Conservation (phyloP, 1,284 basidiomycete genomes). For the Cryptococcus depauperatus region DNA sequence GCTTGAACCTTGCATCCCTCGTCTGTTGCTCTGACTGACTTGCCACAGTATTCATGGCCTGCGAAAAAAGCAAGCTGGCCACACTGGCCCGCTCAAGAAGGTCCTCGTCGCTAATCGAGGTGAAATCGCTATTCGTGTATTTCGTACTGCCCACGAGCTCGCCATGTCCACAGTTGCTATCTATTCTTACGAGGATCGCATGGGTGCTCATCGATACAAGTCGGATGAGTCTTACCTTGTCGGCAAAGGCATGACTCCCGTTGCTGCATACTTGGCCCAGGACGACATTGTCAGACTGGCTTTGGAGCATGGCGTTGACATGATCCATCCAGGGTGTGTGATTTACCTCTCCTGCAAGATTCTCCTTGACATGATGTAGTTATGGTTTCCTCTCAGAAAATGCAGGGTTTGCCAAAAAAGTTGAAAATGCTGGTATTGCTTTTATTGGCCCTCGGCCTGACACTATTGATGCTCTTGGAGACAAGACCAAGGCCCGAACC, state of each 20-base stretch:
- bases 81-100: slow-evolving; percentile 82
- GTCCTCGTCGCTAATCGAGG: slow-evolving; percentile 93
- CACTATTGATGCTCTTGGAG: slow-evolving; percentile 94
- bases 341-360: slow-evolving; percentile 1
- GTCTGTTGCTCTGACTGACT: too few relatives aligned
- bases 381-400: slow-evolving; percentile 99
- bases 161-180: slow-evolving; percentile 99
- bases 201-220: slow-evolving; percentile 97
- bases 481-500: slow-evolving; percentile 95
- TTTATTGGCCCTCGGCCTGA: slow-evolving; percentile 95
- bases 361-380: slow-evolving; percentile 45
- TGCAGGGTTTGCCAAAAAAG: slow-evolving; percentile 87
- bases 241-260: slow-evolving; percentile 89
- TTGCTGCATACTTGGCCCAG: slow-evolving; percentile 93
- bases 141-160: slow-evolving; percentile 96
- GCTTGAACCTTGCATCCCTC: too few relatives aligned
- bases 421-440: slow-evolving; percentile 92
- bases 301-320: slow-evolving; percentile 93
- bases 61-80: slow-evolving; percentile 83
- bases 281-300: slow-evolving; percentile 94
- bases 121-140: slow-evolving; percentile 98
- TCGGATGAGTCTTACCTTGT: slow-evolving; percentile 98
- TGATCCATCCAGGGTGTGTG: slow-evolving; percentile 90
- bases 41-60: slow-evolving; percentile 76
- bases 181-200: slow-evolving; percentile 93